Base-by-base conservation (phyloP, 441 rosid species). In the Biscutella auriculata region DNA sequence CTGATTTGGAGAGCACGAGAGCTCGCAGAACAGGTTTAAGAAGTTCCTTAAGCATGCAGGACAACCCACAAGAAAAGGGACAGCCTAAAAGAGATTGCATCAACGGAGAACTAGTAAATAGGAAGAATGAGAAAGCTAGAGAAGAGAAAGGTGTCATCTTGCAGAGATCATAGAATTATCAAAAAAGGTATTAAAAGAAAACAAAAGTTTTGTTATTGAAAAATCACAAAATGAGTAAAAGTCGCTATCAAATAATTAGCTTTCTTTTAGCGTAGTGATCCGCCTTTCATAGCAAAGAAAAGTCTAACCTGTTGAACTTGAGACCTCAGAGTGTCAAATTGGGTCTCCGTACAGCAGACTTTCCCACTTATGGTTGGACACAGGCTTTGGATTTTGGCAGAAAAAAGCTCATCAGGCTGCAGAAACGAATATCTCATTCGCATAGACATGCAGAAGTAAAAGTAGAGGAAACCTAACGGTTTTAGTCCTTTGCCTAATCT, bases 21-120 rank as follows among this genome's bases (percentile, higher is more conserved):
- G 83, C 74, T 81, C 87, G 40, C 91, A 84, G 70, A 84, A 84
- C 15, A 84, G 76, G 62, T 84, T 84, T 49, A 84, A 66, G 68
- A 84, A 84, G 69, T 84, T 84, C 73, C 87, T 79, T 70, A 84
- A 68, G 81, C 91, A 84, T 46, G 91, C 85, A 26, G 91, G 91
- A 76, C 91, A 84, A 53, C 91, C 91, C 36, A 81, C 87, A 33
- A 84, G 85, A 60, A 84, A 76, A 58, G 91, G 85, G 48, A 84
- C 73, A 52, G 87, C 91, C 91, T 84, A 73, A 46, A 63, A 71
- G 30, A 72, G 46, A 57, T 26, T 0, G 49, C 50, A 63, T 60
- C 33, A 46, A 54, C 1, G 28, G 1, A 30, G 35, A 44, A 37
- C 9, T 7, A 59, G 66, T 50, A 48, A 61, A 54, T 37, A 10